Percentiles rank a stretch among this genome's conserved stretches.
Evolutionary conservation across 805 yeast genomes (phyloP).

Genomic region (Saturnispora galanensis): DNA sequence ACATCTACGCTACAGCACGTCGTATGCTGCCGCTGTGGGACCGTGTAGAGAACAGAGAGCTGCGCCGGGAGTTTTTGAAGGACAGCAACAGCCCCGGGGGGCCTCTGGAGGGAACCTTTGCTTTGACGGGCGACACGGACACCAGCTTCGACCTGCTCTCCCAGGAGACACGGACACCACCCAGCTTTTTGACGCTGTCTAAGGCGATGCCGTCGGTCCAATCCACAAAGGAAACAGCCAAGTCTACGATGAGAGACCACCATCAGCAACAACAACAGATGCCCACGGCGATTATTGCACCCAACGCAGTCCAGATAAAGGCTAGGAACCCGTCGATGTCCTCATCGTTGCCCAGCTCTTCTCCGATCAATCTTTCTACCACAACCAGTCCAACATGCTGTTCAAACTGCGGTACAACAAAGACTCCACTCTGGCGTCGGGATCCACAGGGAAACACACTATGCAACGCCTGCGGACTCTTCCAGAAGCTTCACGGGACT

Average conservation of each 20-base stretch:
- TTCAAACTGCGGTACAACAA: constrained; percentile 47
- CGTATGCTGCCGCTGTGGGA: constrained; percentile 6
- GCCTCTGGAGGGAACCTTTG: no score
- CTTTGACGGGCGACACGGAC: no score
- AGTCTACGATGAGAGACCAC: constrained; percentile 4
- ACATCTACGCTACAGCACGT: constrained; percentile 3
- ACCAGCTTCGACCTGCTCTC: no score
- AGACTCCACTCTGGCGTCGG: constrained; percentile 55
- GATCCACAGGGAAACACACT: constrained; percentile 50
- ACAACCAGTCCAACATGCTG: constrained; percentile 22
- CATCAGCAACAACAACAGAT: not conserved
- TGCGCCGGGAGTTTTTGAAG: not conserved
- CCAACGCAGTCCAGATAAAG: constrained; percentile 7
- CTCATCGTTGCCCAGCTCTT: constrained; percentile 4
- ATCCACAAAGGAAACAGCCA: constrained; percentile 2
- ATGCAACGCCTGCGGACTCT: constrained; percentile 58
- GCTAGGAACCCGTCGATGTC: constrained; percentile 7
- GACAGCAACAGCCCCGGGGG: not conserved
- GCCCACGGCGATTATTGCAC: constrained; percentile 9
- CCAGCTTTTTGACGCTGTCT: constrained; percentile 1
- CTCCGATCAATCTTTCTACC: not conserved
- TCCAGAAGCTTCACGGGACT: constrained; percentile 51
- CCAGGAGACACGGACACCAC: not conserved
- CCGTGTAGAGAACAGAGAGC: constrained; percentile 7
- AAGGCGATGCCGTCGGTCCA: constrained; percentile 2